Evolutionary conservation across 75 land plant species (phyloP), one percentile per base, ranked within the genome.

Genomic region (Sequoiadendron giganteum): DNA sequence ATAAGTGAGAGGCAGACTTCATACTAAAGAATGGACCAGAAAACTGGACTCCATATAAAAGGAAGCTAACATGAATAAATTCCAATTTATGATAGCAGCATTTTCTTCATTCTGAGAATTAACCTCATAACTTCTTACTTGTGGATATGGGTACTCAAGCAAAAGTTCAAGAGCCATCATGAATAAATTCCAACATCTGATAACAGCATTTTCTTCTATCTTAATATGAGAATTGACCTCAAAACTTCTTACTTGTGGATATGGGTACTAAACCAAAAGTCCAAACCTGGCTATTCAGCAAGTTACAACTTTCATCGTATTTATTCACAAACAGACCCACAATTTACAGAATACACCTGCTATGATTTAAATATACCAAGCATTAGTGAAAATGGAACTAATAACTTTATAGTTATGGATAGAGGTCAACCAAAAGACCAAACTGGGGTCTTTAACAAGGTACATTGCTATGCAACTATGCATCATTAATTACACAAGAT

Each of bases 61-160:
- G 68, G 25, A 30, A 28, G 49, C 39, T n/a, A 81, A 7, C 84
- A 81, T 45, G 28, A 81, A 81, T 81, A 81, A 81, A 81, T 81
- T 80, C 30, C 34, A 76, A 76, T 15, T 32, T 36, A 3, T 34
- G 19, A 76, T 14, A 36, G 3, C 56, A 32, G 38, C 14, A 79
- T 43, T 40, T 79, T 42, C 45, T 40, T 42, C 10, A 16, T 39
- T 19, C 43, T 78, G 25, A 78, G 81, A 78, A 78, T 38, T 38
- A 16, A 39, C 16, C 43, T 78, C 5, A 65, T 65, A 52, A 52
- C 38, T 36, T 36, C 16, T 54, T 54, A 54, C 56, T 54, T 54
- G 16, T 14, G 56, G 56, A 54, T 54, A 54, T 15, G 14, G 14
- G 56, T 13, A 54, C 18, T 58, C 4, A 58, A 58, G 21, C 19